Percentiles rank a stretch among this genome's conserved stretches.
Evolutionary conservation across 2,329 filamentous ascomycete genomes (phyloP).

Genomic region (Nigrospora oryzae): DNA sequence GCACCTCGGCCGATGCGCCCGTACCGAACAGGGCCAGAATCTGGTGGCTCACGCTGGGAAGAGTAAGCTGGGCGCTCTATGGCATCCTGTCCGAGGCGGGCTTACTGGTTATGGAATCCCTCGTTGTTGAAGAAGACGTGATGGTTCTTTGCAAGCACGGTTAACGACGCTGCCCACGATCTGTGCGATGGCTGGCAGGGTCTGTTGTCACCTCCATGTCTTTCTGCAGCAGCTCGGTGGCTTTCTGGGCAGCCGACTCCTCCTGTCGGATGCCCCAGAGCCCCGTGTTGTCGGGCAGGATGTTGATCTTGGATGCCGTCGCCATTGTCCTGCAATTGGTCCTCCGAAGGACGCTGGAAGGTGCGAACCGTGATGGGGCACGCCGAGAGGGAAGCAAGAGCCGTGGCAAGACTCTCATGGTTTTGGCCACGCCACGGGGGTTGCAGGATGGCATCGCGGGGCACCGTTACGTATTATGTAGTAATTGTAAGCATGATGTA

Average conservation of each 20-base stretch:
- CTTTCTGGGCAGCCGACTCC: slow-evolving; percentile 51
- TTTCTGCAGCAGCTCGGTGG: slow-evolving; percentile 62
- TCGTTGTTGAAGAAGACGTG: slow-evolving; percentile 73
- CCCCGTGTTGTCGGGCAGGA: slow-evolving; percentile 40
- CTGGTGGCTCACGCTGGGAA: slow-evolving; percentile 56
- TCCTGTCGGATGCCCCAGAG: slow-evolving; percentile 38
- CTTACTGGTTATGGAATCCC: slow-evolving; percentile 76
- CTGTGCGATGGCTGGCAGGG: slow-evolving; percentile 2
- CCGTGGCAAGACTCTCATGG: no score
- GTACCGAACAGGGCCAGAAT: slow-evolving; percentile 71
- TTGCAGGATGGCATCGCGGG: no score
- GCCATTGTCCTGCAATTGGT: slow-evolving; percentile 27
- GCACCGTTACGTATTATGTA: no score
- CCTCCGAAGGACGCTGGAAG: not conserved
- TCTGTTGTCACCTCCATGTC: slow-evolving; percentile 51
- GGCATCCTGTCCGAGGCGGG: not conserved
- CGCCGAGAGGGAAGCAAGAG: no score
- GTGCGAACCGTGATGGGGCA: no score
- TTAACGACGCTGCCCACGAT: not conserved
- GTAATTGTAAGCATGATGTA: no score
- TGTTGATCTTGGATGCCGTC: slow-evolving; percentile 36
- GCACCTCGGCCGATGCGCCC: slow-evolving; percentile 49
- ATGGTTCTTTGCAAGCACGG: slow-evolving; percentile 31
- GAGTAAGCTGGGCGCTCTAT: no score
- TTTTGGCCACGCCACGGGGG: no score